Evolutionary conservation across 2,329 filamentous ascomycete species (phyloP).

Genomic region (Zasmidium citrigriseum): DNA sequence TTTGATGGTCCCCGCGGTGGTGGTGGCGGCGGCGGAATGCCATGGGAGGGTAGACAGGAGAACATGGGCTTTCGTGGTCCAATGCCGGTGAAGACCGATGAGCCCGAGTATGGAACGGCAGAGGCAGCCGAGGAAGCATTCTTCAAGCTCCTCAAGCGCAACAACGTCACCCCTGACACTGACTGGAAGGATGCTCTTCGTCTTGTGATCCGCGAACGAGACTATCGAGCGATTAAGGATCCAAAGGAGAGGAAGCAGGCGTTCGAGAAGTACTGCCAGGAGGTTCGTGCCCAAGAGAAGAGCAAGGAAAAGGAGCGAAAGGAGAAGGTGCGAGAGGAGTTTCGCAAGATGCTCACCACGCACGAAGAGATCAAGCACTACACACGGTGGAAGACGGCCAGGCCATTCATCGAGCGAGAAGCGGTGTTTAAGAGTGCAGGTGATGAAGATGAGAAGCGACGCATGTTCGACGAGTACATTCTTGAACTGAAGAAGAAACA

Average conservation of each 20-base stretch:
- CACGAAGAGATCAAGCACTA: constrained; percentile 97
- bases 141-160: constrained; percentile 81
- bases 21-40: constrained; percentile 26
- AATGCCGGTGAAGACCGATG: constrained; percentile 35
- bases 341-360: constrained; percentile 91
- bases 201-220: constrained; percentile 81
- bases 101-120: constrained; percentile 71
- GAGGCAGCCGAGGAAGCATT: constrained; percentile 95
- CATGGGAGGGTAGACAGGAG: constrained; percentile 36
- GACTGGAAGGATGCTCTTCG: constrained; percentile 88
- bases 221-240: constrained; percentile 90
- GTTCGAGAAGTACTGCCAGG: constrained; percentile 92
- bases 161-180: constrained; percentile 87
- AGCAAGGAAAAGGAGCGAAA: constrained; percentile 91
- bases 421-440: constrained; percentile 91
- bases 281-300: constrained; percentile 89
- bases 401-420: constrained; percentile 91
- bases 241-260: constrained; percentile 85
- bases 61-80: constrained; percentile 35
- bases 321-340: constrained; percentile 88
- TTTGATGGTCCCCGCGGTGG: constrained; percentile 32
- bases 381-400: constrained; percentile 94
- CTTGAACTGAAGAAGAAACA: constrained; percentile 79
- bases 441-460: constrained; percentile 81
- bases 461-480: constrained; percentile 93